phyloP scores from a whole-genome alignment of 2,329 filamentous ascomycete species.

The Colletotrichum karsti region DNA sequence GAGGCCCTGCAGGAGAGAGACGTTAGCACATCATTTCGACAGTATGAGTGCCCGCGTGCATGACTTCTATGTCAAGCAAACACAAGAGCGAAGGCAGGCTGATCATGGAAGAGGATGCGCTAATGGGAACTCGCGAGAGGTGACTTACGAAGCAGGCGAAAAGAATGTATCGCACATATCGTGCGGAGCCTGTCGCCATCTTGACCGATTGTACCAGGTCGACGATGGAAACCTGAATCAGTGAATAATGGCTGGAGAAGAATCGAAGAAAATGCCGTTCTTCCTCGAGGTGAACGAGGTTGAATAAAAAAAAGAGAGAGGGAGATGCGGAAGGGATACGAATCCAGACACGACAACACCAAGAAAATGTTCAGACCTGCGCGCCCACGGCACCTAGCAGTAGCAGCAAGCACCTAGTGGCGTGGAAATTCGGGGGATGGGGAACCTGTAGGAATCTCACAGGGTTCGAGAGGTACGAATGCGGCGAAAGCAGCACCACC shows the following conservation, averaged over 20 bases:
- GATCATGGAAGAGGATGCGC: not conserved
- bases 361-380: conserved; percentile 20
- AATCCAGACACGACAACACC: conserved; percentile 8
- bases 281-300: conserved; percentile 21
- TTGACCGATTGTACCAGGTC: conserved; percentile 34
- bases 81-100: not conserved
- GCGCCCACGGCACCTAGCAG: conserved; percentile 1
- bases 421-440: not conserved
- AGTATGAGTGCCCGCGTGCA: not conserved
- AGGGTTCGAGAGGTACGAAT: conserved; percentile 23
- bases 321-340: conserved; percentile 3
- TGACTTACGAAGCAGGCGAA: conserved; percentile 82
- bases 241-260: conserved; percentile 18
- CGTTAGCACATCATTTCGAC: conserved; percentile 27
- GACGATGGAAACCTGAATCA: not conserved
- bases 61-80: no score
- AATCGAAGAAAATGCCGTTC: not conserved
- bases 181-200: conserved; percentile 75
- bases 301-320: conserved; percentile 26
- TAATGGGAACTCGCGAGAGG: not conserved
- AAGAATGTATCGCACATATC: conserved; percentile 81
- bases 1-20: conserved; percentile 57
- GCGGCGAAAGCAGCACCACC: conserved; percentile 9
- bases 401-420: not conserved
- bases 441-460: conserved; percentile 8